Percentiles rank a stretch among this genome's conserved stretches.
phyloP scores from a whole-genome alignment of 2,329 filamentous ascomycete genomes.

The Botryotinia convoluta region DNA sequence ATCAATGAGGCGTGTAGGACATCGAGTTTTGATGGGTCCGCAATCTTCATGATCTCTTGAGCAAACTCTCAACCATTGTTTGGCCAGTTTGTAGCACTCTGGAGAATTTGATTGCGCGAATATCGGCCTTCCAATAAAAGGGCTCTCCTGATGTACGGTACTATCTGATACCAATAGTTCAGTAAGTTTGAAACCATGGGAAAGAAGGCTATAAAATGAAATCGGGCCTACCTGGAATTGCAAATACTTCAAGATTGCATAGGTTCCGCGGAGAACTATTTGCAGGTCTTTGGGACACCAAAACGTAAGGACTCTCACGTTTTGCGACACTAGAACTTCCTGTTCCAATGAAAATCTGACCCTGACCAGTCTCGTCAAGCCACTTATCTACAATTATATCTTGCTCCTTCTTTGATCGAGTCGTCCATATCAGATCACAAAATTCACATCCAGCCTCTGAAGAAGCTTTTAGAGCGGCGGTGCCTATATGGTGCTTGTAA shows the following conservation, averaged over 20 bases:
- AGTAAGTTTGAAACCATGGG: not conserved
- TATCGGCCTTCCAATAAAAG: conserved; percentile 18
- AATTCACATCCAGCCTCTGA: conserved; percentile 3
- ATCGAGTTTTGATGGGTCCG: conserved; percentile 5
- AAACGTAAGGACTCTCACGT: conserved; percentile 13
- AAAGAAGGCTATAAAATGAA: not conserved
- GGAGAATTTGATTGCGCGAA: not conserved
- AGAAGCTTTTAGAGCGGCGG: conserved; percentile 2
- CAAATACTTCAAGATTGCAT: conserved; percentile 16
- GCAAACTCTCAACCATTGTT: conserved; percentile 15
- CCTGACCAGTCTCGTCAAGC: conserved; percentile 14
- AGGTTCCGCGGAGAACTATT: conserved; percentile 7
- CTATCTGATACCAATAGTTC: not conserved
- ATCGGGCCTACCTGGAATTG: not conserved
- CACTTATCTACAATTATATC: conserved; percentile 1
- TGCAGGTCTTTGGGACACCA: conserved; percentile 16
- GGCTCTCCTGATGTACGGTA: not conserved
- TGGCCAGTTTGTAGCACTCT: conserved; percentile 15
- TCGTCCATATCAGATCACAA: conserved; percentile 9
- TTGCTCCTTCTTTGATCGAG: conserved; percentile 1
- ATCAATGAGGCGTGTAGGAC: conserved; percentile 18
- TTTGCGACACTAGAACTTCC: conserved; percentile 18
- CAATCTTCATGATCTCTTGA: conserved; percentile 15
- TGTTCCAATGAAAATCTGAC: conserved; percentile 19
- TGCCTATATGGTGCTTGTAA: conserved; percentile 10